Evolutionary conservation across 768 basidiomycete species (phyloP).

Genomic region (Auricularia sp.): DNA sequence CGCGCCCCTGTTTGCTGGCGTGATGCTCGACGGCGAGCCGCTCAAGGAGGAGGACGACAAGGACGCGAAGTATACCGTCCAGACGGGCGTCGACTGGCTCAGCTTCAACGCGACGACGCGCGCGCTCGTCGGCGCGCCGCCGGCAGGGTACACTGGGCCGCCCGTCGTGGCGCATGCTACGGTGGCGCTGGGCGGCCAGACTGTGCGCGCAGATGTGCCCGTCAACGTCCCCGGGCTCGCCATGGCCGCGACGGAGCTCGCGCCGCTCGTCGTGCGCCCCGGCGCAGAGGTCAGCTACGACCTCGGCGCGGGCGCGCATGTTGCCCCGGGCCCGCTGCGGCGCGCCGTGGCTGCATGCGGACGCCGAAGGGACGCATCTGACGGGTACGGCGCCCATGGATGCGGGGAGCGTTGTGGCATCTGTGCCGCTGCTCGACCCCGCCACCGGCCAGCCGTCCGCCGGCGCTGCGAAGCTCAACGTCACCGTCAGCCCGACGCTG

Average conservation of each 20-base stretch:
- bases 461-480: too few species aligned
- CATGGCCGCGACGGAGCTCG: conserved; percentile 50
- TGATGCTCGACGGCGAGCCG: too few species aligned
- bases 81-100: conserved; percentile 42
- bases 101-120: conserved; percentile 44
- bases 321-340: not conserved
- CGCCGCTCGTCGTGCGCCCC: conserved; percentile 43
- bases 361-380: too few species aligned
- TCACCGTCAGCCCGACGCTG: too few species aligned
- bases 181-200: conserved; percentile 53
- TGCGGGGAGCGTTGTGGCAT: too few species aligned
- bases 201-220: conserved; percentile 49
- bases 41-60: too few species aligned
- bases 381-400: too few species aligned
- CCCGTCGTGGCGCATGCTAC: conserved; percentile 16
- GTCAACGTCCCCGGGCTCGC: conserved; percentile 62
- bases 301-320: conserved; percentile 20
- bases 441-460: too few species aligned
- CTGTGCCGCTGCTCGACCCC: too few species aligned
- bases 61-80: conserved; percentile 39
- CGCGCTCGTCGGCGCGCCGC: conserved; percentile 58
- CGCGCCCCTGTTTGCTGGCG: conserved; percentile 32
- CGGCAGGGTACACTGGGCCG: conserved; percentile 15
- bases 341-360: too few species aligned
- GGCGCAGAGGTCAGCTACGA: conserved; percentile 42